Conservation (phyloP, 768 basidiomycete genomes). For the Collybia mongolica region DNA sequence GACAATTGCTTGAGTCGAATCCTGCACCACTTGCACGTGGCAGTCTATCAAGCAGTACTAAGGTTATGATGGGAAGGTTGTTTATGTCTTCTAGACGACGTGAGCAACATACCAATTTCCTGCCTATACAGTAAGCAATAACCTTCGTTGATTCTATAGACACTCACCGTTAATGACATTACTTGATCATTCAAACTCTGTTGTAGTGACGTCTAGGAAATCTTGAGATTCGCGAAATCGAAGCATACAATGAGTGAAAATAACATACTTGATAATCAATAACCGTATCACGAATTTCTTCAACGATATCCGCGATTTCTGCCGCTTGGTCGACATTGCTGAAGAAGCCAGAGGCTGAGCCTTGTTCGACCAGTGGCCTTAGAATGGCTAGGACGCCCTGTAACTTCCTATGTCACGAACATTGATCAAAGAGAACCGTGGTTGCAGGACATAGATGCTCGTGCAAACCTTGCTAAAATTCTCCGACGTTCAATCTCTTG, state of each 20-base stretch:
- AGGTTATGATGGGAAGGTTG: no score
- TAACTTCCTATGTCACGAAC: background rate
- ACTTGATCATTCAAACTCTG: background rate
- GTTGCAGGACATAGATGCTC: background rate
- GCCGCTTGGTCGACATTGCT: background rate
- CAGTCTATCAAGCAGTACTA: no score
- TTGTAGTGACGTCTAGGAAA: background rate
- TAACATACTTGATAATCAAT: conserved; percentile 1
- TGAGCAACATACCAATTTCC: background rate
- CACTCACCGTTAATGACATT: background rate
- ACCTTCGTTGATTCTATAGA: no score
- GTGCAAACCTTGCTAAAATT: background rate
- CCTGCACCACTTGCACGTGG: no score
- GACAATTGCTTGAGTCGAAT: no score
- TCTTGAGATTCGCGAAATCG: background rate
- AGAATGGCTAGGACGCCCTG: background rate
- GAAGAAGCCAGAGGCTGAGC: background rate
- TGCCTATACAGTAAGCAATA: background rate
- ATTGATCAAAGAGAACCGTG: background rate
- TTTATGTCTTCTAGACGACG: no score
- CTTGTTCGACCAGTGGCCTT: background rate
- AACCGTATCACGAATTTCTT: background rate
- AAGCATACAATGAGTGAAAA: background rate
- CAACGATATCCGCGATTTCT: background rate
- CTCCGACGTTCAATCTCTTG: background rate